A percentile compares a stretch with the other conserved stretches of the same genome.
phyloP scores from a whole-genome alignment of 441 rosid genomes.

The Pelargonium fulgidum region DNA sequence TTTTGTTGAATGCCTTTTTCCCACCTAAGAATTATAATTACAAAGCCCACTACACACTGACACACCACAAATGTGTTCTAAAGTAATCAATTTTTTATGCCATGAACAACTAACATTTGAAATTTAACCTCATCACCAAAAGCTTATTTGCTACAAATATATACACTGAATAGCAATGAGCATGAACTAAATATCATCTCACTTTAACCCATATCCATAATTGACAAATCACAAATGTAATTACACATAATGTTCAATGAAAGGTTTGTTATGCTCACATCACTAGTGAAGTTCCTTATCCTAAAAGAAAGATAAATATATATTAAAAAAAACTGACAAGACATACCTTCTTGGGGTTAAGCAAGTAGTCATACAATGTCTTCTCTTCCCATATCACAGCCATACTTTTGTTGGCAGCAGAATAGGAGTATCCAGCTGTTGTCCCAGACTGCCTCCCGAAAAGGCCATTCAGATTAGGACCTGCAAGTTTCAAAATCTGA shows the following conservation, averaged over 20 bases:
- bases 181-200: too few species aligned
- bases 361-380: conserved; percentile 48
- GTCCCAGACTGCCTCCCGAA: conserved; percentile 88
- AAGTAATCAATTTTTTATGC: too few species aligned
- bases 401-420: conserved; percentile 51
- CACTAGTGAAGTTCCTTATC: background rate
- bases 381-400: conserved; percentile 49
- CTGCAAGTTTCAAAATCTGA: conserved; percentile 23
- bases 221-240: too few species aligned
- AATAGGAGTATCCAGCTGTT: conserved; percentile 47
- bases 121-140: too few species aligned
- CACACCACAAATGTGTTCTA: too few species aligned
- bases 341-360: conserved; percentile 53
- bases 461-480: conserved; percentile 74
- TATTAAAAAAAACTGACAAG: background rate
- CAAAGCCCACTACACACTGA: too few species aligned
- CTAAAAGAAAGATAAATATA: background rate
- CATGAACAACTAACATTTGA: too few species aligned
- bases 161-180: too few species aligned
- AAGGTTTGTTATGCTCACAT: too few species aligned
- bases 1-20: background rate
- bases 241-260: too few species aligned
- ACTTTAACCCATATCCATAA: too few species aligned
- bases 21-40: background rate
- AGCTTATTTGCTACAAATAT: too few species aligned